Percentiles rank a stretch among this genome's conserved stretches.
These are phyloP conservation scores for Hypoxylon intermedium DNA, from an alignment of 495 filamentous ascomycete genomes.

Conservation along the genomic window DNA sequence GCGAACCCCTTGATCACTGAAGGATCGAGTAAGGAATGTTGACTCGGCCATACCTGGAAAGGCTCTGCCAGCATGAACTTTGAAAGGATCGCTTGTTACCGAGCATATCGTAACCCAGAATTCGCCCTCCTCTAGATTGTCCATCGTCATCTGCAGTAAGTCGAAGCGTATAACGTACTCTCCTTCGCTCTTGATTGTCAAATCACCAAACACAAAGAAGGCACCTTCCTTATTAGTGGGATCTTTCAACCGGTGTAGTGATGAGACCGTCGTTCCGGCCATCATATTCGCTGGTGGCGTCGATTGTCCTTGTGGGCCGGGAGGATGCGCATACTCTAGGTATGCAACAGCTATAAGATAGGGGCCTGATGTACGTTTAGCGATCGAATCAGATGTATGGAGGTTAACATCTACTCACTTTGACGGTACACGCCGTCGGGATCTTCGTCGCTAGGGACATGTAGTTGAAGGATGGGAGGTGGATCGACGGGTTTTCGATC, in stretches of 20 bases:
- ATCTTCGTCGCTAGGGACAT: conserved; percentile 72
- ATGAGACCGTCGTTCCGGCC: conserved; percentile 83
- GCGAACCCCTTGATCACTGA: conserved; percentile 93
- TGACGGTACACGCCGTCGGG: conserved; percentile 78
- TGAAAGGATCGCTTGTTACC: conserved; percentile 76
- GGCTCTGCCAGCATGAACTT: conserved; percentile 76
- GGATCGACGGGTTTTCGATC: conserved; percentile 96
- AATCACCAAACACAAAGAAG: conserved; percentile 96
- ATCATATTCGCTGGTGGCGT: conserved; percentile 66
- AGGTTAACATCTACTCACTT: conserved; percentile 49
- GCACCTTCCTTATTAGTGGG: conserved; percentile 89
- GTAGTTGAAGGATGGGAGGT: conserved; percentile 88
- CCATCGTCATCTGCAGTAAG: conserved; percentile 76
- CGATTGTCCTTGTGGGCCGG: conserved; percentile 59
- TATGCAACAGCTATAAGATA: conserved; percentile 86
- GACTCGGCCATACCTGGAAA: conserved; percentile 91
- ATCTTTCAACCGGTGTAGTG: conserved; percentile 91
- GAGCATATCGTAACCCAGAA: conserved; percentile 69
- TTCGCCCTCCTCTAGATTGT: conserved; percentile 39
- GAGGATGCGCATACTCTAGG: conserved; percentile 51
- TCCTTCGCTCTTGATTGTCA: conserved; percentile 85
- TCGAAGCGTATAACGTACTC: conserved; percentile 82
- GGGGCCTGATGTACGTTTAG: conserved; percentile 62
- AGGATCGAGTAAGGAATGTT: conserved; percentile 87
- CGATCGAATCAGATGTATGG: not conserved